Evolutionary conservation across 495 filamentous ascomycete species (phyloP).

Genomic region (Penicillium chermesinum): DNA sequence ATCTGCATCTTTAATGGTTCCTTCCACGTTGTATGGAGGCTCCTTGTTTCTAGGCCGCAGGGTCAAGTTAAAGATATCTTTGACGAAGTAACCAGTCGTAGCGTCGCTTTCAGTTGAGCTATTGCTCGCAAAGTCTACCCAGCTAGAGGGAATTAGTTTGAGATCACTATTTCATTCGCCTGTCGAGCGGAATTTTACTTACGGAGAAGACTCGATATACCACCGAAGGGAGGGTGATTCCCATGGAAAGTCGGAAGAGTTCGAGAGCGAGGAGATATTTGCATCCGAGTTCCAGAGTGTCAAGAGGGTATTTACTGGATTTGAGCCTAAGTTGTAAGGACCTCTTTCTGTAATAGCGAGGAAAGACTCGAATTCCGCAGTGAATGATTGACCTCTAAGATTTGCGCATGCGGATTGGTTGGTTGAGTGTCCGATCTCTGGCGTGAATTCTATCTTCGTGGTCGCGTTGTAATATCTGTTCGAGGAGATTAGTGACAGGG

Average conservation of each 20-base stretch:
- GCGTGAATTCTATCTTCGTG: slow-evolving; percentile 4
- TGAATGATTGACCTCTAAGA: background rate
- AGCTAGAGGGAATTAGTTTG: background rate
- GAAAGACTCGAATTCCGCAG: slow-evolving; percentile 2
- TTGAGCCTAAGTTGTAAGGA: slow-evolving; percentile 3
- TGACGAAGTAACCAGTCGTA: background rate
- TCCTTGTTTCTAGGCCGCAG: background rate
- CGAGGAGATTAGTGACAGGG: background rate
- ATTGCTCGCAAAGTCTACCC: background rate
- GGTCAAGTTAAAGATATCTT: slow-evolving; percentile 9
- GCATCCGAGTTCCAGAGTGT: slow-evolving; percentile 5
- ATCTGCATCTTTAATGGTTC: background rate
- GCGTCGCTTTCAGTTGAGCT: slow-evolving; percentile 1
- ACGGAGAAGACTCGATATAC: slow-evolving; percentile 3
- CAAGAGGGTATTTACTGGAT: slow-evolving; percentile 9
- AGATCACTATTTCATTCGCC: background rate
- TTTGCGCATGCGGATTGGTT: background rate
- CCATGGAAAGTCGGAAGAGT: background rate
- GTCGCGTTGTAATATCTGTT: slow-evolving; percentile 19
- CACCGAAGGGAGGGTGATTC: background rate
- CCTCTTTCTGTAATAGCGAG: slow-evolving; percentile 11
- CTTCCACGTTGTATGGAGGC: slow-evolving; percentile 4
- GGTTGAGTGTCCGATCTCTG: slow-evolving; percentile 1
- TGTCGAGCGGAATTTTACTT: background rate
- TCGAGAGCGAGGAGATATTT: slow-evolving; percentile 1